phyloP scores from a whole-genome alignment of 192 early-diverging fungal species.

The Phlyctochytrium bullatum region DNA sequence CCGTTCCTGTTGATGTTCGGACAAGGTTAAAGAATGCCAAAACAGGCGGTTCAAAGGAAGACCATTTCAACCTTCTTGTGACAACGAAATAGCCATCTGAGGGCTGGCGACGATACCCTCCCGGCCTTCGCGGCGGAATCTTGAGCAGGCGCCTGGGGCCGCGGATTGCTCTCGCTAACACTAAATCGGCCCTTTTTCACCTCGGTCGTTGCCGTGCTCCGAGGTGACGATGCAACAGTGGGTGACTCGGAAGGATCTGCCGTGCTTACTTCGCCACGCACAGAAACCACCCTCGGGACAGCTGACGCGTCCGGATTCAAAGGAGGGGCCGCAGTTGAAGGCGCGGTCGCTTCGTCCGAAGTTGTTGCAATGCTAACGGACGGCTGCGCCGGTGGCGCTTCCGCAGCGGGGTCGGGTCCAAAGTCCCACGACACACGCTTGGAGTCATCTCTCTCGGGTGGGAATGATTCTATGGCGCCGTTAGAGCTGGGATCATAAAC shows the following conservation, averaged over 20 bases:
- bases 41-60: not conserved
- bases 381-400: not conserved
- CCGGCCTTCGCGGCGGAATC: not conserved
- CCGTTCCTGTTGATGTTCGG: slow-evolving; percentile 1
- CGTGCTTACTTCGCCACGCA: too few relatives aligned
- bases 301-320: too few relatives aligned
- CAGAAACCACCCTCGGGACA: too few relatives aligned
- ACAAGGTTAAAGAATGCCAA: not conserved
- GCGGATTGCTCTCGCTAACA: slow-evolving; percentile 45
- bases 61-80: slow-evolving; percentile 5
- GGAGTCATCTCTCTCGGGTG: slow-evolving; percentile 18
- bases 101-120: not conserved
- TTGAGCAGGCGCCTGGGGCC: not conserved
- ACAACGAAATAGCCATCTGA: not conserved
- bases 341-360: too few relatives aligned
- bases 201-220: slow-evolving; percentile 30
- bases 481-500: not conserved
- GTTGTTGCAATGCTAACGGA: slow-evolving; percentile 3
- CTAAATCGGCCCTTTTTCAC: slow-evolving; percentile 76
- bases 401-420: slow-evolving; percentile 15
- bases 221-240: too few relatives aligned
- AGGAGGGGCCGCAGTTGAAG: too few relatives aligned
- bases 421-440: slow-evolving; percentile 71
- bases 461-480: slow-evolving; percentile 7
- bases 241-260: too few relatives aligned